These are phyloP conservation scores for Fraxinus anomala DNA, from an alignment of 257 asterid species.

Conservation along the genomic window DNA sequence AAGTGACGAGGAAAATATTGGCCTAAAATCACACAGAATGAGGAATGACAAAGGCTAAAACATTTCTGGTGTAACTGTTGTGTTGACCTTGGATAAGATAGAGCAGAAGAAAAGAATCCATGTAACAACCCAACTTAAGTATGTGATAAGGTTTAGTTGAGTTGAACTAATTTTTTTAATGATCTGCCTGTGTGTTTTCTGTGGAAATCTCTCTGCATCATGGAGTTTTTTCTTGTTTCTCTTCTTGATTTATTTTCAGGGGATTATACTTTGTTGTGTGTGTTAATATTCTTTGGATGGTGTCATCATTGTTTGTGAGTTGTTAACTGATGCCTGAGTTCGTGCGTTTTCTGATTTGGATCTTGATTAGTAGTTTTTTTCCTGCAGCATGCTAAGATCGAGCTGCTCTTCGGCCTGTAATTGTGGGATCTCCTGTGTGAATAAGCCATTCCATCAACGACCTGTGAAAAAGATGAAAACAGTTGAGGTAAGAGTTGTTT, in stretches of 20 bases:
- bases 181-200: not conserved
- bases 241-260: not conserved
- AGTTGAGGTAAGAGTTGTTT: slow-evolving; percentile 60
- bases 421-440: slow-evolving; percentile 81
- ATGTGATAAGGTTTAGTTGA: slow-evolving; percentile 1
- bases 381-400: slow-evolving; percentile 73
- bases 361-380: slow-evolving; percentile 32
- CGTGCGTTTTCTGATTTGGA: slow-evolving; percentile 9
- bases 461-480: slow-evolving; percentile 81
- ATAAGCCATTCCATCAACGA: slow-evolving; percentile 91
- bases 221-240: not conserved
- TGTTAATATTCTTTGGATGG: slow-evolving; percentile 19
- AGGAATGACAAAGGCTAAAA: not conserved
- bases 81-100: not conserved
- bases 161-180: not conserved
- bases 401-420: slow-evolving; percentile 89
- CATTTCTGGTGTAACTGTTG: not conserved
- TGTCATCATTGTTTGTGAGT: not conserved
- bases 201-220: not conserved
- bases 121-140: not conserved
- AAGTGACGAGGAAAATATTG: not conserved
- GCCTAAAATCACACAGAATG: not conserved
- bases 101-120: not conserved
- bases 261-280: not conserved
- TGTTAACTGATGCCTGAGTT: slow-evolving; percentile 20